Conservation (phyloP, 805 yeast genomes). For the Hanseniaspora occidentalis region DNA sequence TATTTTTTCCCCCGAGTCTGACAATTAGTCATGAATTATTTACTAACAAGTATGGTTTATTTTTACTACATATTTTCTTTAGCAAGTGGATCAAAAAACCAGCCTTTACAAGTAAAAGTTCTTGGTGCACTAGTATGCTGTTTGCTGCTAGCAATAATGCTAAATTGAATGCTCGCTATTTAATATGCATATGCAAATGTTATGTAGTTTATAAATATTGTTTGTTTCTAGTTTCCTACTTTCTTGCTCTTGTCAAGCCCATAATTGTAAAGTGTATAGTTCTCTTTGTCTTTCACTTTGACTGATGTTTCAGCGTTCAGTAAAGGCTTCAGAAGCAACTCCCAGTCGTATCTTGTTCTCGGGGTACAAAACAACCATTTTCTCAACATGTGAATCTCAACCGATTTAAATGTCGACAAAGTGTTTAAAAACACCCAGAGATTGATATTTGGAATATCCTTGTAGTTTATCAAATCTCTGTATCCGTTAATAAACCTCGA, state of each 20-base stretch:
- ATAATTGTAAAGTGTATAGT: slow-evolving; percentile 30
- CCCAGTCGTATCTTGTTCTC: slow-evolving; percentile 29
- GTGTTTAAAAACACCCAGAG: slow-evolving; percentile 23
- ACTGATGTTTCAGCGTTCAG: slow-evolving; percentile 24
- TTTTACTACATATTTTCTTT: no score
- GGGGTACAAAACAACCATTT: slow-evolving; percentile 27
- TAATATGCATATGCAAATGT: no score
- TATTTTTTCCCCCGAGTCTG: no score
- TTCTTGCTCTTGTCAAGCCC: slow-evolving; percentile 9
- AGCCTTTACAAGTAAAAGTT: no score
- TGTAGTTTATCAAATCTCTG: slow-evolving; percentile 15
- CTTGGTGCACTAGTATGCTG: no score
- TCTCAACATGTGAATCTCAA: slow-evolving; percentile 26
- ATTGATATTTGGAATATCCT: slow-evolving; percentile 27
- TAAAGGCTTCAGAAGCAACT: slow-evolving; percentile 23
- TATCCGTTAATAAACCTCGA: slow-evolving; percentile 16
- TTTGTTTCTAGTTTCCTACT: background rate
- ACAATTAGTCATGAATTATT: no score
- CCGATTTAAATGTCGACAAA: slow-evolving; percentile 21
- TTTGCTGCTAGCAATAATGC: no score
- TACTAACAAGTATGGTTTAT: no score
- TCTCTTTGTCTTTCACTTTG: slow-evolving; percentile 27
- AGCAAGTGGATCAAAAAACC: no score
- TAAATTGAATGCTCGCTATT: no score
- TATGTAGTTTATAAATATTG: background rate